Base-by-base conservation (phyloP, 768 basidiomycete species). In the Calocybe cyanea region DNA sequence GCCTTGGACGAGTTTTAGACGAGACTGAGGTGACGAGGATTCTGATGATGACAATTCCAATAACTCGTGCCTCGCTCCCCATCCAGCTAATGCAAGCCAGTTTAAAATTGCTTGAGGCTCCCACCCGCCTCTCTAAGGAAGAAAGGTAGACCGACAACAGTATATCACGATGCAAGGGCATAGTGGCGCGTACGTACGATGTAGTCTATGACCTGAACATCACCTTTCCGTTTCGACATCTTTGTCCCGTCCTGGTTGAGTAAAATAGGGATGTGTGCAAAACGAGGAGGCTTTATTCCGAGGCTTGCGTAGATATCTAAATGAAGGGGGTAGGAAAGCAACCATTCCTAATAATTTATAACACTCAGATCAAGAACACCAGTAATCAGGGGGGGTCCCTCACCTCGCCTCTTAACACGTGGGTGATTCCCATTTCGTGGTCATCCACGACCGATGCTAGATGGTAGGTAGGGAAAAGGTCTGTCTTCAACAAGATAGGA, bases 371-470 rank as follows among this genome's bases (percentile, higher is more conserved):
- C 34, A 19, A 34, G 4, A 11, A 7, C 20, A 25, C 19, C 24
- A 35, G 11, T n/a, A 5, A 6, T 28, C 24, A 21, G 11, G 37
- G 14, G 4, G 25, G 5, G 8, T 32, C 13, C 15, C 35, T 52
- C 72, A 85, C 93, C 77, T 97, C 94, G 40, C 96, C 96, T 20
- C 96, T 81, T 1, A 98, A 67, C 4, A 98, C 94, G 65, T 98
- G 96, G 0, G 92, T 91, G 18, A 99, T 91, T 0, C 84, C 85
- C 96, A 99, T 99, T 56, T 85, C 81, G 56, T 92, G 82, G 65
- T 99, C 96, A 54, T 99, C 96, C 0, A 95, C 91, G 0, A 98
- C 91, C 17, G 85, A 93, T 0, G 96, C 95, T 4, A 99, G 77
- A 53, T 98, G 96, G 60, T 99, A 99, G 0, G 95, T 98, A 4